Evolutionary conservation across 176 grass and related monocot species (phyloP).

Genomic region (Thalia dealbata): DNA sequence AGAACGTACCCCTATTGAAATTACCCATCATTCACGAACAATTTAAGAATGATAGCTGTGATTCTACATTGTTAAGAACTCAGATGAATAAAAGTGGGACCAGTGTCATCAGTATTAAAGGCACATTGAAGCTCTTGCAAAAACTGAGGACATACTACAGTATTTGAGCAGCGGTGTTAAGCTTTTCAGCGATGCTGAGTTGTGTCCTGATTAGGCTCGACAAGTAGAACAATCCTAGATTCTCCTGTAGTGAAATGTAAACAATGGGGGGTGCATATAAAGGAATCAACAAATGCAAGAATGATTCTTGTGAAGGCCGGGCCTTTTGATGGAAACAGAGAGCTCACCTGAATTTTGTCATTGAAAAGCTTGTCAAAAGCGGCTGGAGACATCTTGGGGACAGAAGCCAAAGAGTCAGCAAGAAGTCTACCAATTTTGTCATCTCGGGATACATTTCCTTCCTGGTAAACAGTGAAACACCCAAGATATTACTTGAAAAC

Average conservation of each 20-base stretch:
- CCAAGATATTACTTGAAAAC: not conserved
- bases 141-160: slow-evolving; percentile 25
- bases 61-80: too few relatives aligned
- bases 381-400: slow-evolving; percentile 62
- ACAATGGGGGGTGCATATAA: too few relatives aligned
- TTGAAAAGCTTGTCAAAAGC: slow-evolving; percentile 89
- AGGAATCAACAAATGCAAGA: too few relatives aligned
- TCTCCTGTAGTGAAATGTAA: slow-evolving; percentile 43
- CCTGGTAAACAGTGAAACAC: slow-evolving; percentile 31
- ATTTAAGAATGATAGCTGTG: too few relatives aligned
- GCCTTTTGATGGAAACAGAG: not conserved
- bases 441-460: slow-evolving; percentile 50
- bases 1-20: too few relatives aligned
- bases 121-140: too few relatives aligned
- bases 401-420: slow-evolving; percentile 50
- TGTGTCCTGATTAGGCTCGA: slow-evolving; percentile 86
- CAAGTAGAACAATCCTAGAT: slow-evolving; percentile 72
- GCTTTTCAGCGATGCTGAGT: slow-evolving; percentile 73
- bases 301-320: not conserved
- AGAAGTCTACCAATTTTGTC: slow-evolving; percentile 68
- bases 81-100: too few relatives aligned
- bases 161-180: slow-evolving; percentile 83
- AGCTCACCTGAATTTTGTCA: slow-evolving; percentile 73
- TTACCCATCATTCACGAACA: too few relatives aligned
- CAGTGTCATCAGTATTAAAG: too few relatives aligned